Base-by-base conservation (phyloP, 805 yeast species). In the Yarrowia sp. region DNA sequence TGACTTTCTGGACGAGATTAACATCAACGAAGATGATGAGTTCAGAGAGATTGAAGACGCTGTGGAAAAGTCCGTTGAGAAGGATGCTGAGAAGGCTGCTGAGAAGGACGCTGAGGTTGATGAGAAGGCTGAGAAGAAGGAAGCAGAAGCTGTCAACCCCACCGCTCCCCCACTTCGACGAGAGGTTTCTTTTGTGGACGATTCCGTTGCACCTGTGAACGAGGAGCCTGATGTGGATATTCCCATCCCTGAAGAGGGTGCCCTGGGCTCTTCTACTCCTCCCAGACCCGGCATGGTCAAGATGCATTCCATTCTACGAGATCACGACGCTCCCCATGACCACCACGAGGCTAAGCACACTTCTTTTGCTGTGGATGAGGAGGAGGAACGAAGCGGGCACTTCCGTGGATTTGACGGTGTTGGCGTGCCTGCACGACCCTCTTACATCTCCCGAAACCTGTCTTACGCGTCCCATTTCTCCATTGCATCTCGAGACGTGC, bases 241-340 rank as follows among this genome's bases (percentile, higher is more conserved):
- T n/a, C 36, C 44, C 2, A 54, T 54, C 7, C 61, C 61, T n/a
- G 61, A 54, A 14, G 35, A 38, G 2, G 61, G 30, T 8, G 35
- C 10, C 26, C 61, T 54, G 4, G 61, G 46, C 35, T 24, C 61
- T n/a, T 54, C 61, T 17, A 54, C 61, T 2, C 61, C 61, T 8
- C 59, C 59, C 7, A 4, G 59, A 19, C 61, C 61, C 14, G 26
- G 46, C 30, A 36, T 54, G 61, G 26, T 26, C 17, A 22, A 38
- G 24, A 24, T 4, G 17, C 61, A 38, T 17, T 54, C 61, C 4
- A 54, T 54, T 54, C 36, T 54, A 19, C 46, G 61, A 11, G 61
- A 54, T 5, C 35, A 36, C 11, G 36, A 12, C 1, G 12, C 35
- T 22, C 61, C 61, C 9, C 26, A 32, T 5, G 16, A 40, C 26